phyloP scores from a whole-genome alignment of 352 stramenopile species.

The Globisporangium solare region DNA sequence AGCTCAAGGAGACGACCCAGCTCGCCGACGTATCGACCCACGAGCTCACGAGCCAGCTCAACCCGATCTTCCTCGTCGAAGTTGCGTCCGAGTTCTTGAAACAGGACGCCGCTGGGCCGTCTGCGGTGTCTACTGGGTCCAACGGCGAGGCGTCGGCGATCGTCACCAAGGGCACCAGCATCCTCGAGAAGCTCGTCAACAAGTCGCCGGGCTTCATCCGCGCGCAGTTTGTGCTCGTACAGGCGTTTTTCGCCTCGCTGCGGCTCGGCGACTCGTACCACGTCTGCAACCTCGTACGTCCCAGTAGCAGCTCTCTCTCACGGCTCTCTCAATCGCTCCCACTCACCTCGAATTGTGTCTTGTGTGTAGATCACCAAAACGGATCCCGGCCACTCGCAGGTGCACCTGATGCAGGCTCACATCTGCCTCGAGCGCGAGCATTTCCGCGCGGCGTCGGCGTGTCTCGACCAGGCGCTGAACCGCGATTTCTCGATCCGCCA shows the following conservation, averaged over 20 bases:
- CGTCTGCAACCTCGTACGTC: constrained; percentile 46
- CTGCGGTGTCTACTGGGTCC: constrained; percentile 8
- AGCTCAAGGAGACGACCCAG: constrained; percentile 62
- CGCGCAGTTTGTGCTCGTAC: constrained; percentile 78
- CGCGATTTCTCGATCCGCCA: constrained; percentile 88
- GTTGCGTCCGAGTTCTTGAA: constrained; percentile 78
- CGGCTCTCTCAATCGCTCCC: not conserved
- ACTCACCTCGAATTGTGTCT: not conserved
- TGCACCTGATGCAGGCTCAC: constrained; percentile 81
- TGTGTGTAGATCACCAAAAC: constrained; percentile 59
- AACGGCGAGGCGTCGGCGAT: constrained; percentile 10
- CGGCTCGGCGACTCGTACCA: constrained; percentile 79
- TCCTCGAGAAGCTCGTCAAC: constrained; percentile 81
- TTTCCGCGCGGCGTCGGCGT: constrained; percentile 55
- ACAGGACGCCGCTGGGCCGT: constrained; percentile 21
- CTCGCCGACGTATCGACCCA: constrained; percentile 59
- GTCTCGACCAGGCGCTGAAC: constrained; percentile 86
- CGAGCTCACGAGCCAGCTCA: constrained; percentile 73
- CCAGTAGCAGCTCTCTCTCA: not conserved
- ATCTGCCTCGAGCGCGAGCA: constrained; percentile 80
- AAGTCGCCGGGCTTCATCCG: constrained; percentile 83
- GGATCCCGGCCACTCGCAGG: constrained; percentile 63
- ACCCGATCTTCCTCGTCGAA: constrained; percentile 88
- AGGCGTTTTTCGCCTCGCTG: constrained; percentile 69
- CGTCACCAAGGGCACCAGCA: constrained; percentile 53